Evolutionary conservation across 2,329 filamentous ascomycete genomes (phyloP).

Genomic region (Trichophyton benhamiae): DNA sequence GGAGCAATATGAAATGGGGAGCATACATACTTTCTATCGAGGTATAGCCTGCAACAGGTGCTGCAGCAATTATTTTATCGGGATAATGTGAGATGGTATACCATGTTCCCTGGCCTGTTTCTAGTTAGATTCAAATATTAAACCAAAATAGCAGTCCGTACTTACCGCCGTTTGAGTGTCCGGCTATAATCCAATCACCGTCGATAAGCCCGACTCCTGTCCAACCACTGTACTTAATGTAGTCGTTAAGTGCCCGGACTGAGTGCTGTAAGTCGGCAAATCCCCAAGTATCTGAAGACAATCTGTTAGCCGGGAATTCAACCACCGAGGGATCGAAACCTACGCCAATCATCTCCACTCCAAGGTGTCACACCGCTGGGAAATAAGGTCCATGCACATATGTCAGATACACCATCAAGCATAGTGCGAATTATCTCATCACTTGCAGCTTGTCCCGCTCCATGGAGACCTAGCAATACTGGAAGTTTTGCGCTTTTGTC

Average conservation of each 20-base stretch:
- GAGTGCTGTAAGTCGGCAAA: slow-evolving; percentile 45
- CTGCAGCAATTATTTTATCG: slow-evolving; percentile 44
- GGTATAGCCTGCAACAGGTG: slow-evolving; percentile 46
- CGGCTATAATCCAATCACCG: slow-evolving; percentile 41
- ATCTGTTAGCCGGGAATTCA: not conserved
- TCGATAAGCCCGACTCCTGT: slow-evolving; percentile 34
- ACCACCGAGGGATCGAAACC: slow-evolving; percentile 12
- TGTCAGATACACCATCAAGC: slow-evolving; percentile 39
- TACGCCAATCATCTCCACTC: slow-evolving; percentile 50
- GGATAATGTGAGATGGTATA: slow-evolving; percentile 44
- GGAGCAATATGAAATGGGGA: not conserved
- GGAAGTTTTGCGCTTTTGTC: slow-evolving; percentile 26
- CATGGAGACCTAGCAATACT: slow-evolving; percentile 42
- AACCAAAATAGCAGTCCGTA: not conserved
- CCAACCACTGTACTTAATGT: slow-evolving; percentile 41
- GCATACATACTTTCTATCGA: slow-evolving; percentile 39
- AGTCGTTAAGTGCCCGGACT: slow-evolving; percentile 36
- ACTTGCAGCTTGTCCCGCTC: slow-evolving; percentile 46
- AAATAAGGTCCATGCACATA: slow-evolving; percentile 45
- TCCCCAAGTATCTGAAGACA: slow-evolving; percentile 38
- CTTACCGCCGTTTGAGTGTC: slow-evolving; percentile 48
- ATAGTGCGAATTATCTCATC: slow-evolving; percentile 35
- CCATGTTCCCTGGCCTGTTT: slow-evolving; percentile 44
- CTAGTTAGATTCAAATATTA: slow-evolving; percentile 4
- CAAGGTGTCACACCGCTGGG: slow-evolving; percentile 47